Conservation (phyloP, 805 yeast genomes). For the Saturnispora ahearnii region DNA sequence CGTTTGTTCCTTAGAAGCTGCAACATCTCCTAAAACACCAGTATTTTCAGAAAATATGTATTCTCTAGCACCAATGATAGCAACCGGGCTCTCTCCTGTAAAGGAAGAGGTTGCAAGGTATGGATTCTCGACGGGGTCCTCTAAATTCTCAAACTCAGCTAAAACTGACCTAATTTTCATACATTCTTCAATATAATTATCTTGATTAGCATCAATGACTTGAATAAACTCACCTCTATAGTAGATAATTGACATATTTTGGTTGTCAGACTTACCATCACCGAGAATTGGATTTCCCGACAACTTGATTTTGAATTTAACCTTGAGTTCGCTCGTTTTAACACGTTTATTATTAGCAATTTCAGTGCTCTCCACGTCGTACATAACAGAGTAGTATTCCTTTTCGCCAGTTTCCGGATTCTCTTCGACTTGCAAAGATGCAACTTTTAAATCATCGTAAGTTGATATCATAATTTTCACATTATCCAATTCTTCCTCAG, state of each 20-base stretch:
- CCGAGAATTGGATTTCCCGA: constrained; percentile 95
- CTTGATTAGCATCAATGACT: constrained; percentile 94
- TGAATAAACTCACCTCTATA: constrained; percentile 93
- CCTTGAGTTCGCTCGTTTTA: constrained; percentile 26
- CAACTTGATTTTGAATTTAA: constrained; percentile 56
- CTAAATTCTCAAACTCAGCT: constrained; percentile 72
- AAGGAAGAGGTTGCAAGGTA: constrained; percentile 48
- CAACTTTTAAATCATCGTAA: constrained; percentile 57
- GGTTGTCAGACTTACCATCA: constrained; percentile 95
- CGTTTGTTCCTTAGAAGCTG: constrained; percentile 96
- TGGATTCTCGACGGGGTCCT: constrained; percentile 44
- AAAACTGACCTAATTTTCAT: constrained; percentile 78
- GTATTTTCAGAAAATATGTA: constrained; percentile 88
- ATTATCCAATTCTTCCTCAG: constrained; percentile 55
- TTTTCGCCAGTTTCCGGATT: constrained; percentile 33
- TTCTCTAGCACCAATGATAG: constrained; percentile 92
- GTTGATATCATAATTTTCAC: constrained; percentile 58
- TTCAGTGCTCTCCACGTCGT: constrained; percentile 45
- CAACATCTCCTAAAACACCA: constrained; percentile 90
- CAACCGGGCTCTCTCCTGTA: constrained; percentile 50
- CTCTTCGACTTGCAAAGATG: constrained; percentile 45
- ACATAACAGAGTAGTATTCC: constrained; percentile 55
- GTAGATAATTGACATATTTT: constrained; percentile 77
- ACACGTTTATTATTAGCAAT: constrained; percentile 33
- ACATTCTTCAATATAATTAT: constrained; percentile 91